Base-by-base conservation (phyloP, 2,329 filamentous ascomycete genomes). In the Epichloe aotearoae region DNA sequence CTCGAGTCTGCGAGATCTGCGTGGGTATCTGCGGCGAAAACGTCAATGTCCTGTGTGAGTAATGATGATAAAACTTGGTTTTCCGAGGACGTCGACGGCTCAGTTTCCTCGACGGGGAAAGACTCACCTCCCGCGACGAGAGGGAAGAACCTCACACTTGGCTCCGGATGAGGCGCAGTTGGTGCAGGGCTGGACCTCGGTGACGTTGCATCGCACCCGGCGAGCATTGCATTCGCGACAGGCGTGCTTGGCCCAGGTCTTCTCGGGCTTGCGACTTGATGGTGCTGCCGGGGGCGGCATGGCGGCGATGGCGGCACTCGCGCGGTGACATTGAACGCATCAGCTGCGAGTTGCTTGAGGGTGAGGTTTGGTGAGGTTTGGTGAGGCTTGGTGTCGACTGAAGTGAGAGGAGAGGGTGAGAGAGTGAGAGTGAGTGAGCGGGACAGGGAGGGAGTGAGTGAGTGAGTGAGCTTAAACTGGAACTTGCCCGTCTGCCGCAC, bases 171-270 rank as follows among this genome's bases (percentile, higher is more conserved):
- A 40, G 33, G 52, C 51, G 49, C 65, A 67, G 33, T 67, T 67
- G 19, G 58, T 52, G 54, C 65, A 67, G 12, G 65, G 65, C 39
- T 63, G 58, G 17, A 51, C 52, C 50, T 66, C 63, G 26, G 57
- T 66, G 43, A 67, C 64, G 54, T 67, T 61, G 57, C 65, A 67
- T n/a, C 59, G 60, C 41, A 67, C 63, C 11, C 65, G 59, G 8
- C 65, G 59, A 37, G 58, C 52, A 54, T 67, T 66, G 58, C 65
- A 67, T 44, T 61, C 56, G 43, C 62, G 61, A 51, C 65, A 67
- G 19, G 64, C 65, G 49, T 64, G 65, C 50, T 65, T 66, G 6
- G 65, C 65, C 30, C 64, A 60, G 30, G 59, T 59, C 48, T 63
- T 61, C 40, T 60, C 62, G 40, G 73, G 71, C 20, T 46, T 53